Conservation (phyloP, 176 grass and related monocot species). For the Rhipidocladum racemiflorum region DNA sequence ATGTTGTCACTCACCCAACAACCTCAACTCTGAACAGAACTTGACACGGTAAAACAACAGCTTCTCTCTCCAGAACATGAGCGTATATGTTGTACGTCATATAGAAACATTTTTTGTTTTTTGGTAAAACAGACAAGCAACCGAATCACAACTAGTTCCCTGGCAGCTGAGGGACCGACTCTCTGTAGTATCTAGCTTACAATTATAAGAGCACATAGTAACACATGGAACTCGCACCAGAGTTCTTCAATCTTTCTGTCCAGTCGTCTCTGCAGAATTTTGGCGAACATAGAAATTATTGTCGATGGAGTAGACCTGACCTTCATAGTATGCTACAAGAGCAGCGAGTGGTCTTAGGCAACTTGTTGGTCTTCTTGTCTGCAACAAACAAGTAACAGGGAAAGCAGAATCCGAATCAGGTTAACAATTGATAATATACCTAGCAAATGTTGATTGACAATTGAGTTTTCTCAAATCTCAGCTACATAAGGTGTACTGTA, state of each 20-base stretch:
- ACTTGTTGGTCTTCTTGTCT: conserved; percentile 72
- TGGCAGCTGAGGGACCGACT: conserved; percentile 28
- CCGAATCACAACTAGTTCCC: conserved; percentile 26
- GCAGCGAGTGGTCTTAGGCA: conserved; percentile 61
- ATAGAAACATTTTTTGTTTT: conserved; percentile 40
- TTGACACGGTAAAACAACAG: conserved; percentile 22
- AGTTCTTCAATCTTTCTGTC: conserved; percentile 12
- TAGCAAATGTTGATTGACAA: background rate
- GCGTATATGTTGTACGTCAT: conserved; percentile 49
- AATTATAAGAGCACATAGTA: conserved; percentile 46
- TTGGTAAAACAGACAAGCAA: conserved; percentile 39
- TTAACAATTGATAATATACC: background rate
- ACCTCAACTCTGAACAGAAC: conserved; percentile 12
- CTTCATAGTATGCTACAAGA: conserved; percentile 58
- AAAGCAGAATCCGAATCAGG: conserved; percentile 7
- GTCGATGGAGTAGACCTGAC: background rate
- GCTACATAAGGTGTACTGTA: background rate
- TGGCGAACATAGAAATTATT: conserved; percentile 40
- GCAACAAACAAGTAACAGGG: conserved; percentile 15
- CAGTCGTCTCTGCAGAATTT: conserved; percentile 24
- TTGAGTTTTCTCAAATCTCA: background rate
- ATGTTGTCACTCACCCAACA: background rate
- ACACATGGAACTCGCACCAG: conserved; percentile 22
- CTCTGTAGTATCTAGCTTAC: conserved; percentile 54
- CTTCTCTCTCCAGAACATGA: conserved; percentile 16